phyloP scores from a whole-genome alignment of 305 asterid species.

The Fraxinus dipetala region DNA sequence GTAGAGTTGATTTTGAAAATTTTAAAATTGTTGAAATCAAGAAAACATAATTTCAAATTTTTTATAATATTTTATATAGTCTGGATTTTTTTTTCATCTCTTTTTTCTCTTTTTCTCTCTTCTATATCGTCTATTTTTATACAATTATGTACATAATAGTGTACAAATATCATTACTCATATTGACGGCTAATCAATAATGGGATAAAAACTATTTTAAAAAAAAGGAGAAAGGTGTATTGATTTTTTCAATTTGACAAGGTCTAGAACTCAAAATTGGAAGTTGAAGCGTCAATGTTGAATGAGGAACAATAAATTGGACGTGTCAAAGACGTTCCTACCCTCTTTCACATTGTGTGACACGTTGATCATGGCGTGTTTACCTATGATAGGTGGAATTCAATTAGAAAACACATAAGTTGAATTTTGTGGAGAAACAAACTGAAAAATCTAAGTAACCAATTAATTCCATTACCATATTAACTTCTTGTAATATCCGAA shows the following conservation, averaged over 20 bases:
- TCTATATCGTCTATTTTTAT: too few species aligned
- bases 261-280: not conserved
- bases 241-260: not conserved
- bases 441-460: not conserved
- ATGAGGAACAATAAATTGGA: not conserved
- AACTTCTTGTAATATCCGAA: not conserved
- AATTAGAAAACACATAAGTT: not conserved
- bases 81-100: not conserved
- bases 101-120: not conserved
- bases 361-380: not conserved
- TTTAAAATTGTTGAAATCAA: not conserved
- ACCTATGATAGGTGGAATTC: not conserved
- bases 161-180: not conserved
- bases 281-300: conserved; percentile 1
- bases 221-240: not conserved
- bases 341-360: not conserved
- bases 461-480: not conserved
- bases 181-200: not conserved
- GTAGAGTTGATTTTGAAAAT: not conserved
- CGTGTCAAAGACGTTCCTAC: not conserved
- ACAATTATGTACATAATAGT: not conserved
- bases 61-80: too few species aligned
- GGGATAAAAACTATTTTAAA: not conserved
- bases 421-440: not conserved
- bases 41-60: not conserved